Evolutionary conservation across 139 green algal species (phyloP).

Genomic region (Volvox reticuliferus): DNA sequence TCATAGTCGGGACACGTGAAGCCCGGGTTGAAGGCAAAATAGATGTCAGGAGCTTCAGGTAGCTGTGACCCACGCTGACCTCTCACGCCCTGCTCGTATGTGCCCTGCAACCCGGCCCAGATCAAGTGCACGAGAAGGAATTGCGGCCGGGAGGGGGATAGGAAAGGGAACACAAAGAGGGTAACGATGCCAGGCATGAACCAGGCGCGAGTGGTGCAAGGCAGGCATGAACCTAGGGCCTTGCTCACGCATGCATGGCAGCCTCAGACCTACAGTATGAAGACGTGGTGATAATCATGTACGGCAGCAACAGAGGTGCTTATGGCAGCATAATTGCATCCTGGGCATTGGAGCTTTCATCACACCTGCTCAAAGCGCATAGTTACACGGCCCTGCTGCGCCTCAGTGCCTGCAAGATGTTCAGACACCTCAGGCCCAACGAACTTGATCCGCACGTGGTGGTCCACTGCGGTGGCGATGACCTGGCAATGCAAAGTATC

Average conservation of each 20-base stretch:
- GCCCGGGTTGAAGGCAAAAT: constrained; percentile 53
- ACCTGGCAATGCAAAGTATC: background rate
- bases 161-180: too few relatives aligned
- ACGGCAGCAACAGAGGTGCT: too few relatives aligned
- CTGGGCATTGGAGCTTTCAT: background rate
- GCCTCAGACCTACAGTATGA: too few relatives aligned
- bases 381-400: constrained; percentile 13
- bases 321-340: too few relatives aligned
- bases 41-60: constrained; percentile 23
- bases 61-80: background rate
- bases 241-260: too few relatives aligned
- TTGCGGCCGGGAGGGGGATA: too few relatives aligned
- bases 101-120: background rate
- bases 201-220: too few relatives aligned
- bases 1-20: constrained; percentile 56
- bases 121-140: background rate
- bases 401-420: background rate
- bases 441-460: constrained; percentile 43
- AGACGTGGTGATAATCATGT: too few relatives aligned
- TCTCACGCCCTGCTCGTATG: background rate
- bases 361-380: constrained; percentile 37
- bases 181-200: too few relatives aligned
- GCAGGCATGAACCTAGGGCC: too few relatives aligned
- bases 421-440: constrained; percentile 53
- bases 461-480: background rate